phyloP scores from a whole-genome alignment of 345 rosid genomes.

The Brassica rapa region DNA sequence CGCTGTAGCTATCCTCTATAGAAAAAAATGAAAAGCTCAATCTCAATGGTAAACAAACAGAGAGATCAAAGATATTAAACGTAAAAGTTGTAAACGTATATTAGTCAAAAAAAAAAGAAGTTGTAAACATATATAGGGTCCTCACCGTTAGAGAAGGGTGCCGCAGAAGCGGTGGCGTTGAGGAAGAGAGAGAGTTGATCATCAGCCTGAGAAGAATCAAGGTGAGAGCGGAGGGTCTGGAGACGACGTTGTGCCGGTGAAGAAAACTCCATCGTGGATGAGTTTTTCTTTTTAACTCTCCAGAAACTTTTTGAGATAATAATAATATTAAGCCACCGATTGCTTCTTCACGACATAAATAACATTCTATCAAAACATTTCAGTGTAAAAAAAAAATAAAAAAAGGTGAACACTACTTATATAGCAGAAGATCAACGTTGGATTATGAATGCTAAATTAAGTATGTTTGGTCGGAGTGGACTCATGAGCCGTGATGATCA shows the following conservation, averaged over 20 bases:
- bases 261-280: slow-evolving; percentile 24
- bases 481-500: neutral
- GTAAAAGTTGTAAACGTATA: no score
- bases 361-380: neutral
- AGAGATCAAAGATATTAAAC: neutral
- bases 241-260: slow-evolving; percentile 70
- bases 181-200: slow-evolving; percentile 37
- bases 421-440: slow-evolving; percentile 1
- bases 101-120: no score
- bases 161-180: slow-evolving; percentile 19
- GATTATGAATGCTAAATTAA: neutral
- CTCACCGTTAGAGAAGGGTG: slow-evolving; percentile 49
- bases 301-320: neutral
- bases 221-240: slow-evolving; percentile 57
- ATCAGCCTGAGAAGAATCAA: slow-evolving; percentile 40
- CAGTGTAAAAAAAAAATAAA: neutral
- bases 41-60: slow-evolving; percentile 7
- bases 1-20: slow-evolving; percentile 59
- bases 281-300: neutral
- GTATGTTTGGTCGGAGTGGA: neutral
- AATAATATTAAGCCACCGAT: slow-evolving; percentile 4
- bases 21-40: neutral
- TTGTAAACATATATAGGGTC: no score
- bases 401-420: neutral
- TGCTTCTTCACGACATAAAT: slow-evolving; percentile 6